These are phyloP conservation scores for Penicillium macrosclerotiorum DNA, from an alignment of 495 filamentous ascomycete genomes.

Conservation along the genomic window DNA sequence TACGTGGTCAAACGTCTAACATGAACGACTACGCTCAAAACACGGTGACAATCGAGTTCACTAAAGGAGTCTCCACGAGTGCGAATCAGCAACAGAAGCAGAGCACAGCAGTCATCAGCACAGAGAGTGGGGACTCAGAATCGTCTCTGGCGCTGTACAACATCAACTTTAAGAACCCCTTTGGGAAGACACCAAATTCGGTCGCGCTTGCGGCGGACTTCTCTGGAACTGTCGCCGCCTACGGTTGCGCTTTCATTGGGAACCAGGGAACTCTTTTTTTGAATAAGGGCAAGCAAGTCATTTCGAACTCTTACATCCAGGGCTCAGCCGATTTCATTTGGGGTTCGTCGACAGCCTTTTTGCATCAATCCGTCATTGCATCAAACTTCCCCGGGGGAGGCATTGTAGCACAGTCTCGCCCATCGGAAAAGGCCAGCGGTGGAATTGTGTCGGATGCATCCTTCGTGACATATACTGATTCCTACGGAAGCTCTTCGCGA, in stretches of 20 bases:
- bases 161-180: slow-evolving; percentile 12
- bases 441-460: slow-evolving; percentile 34
- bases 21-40: slow-evolving; percentile 13
- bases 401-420: slow-evolving; percentile 40
- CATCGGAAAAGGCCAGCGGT: slow-evolving; percentile 59
- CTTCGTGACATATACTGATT: slow-evolving; percentile 40
- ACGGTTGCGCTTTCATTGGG: slow-evolving; percentile 33
- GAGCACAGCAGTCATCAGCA: neutral
- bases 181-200: slow-evolving; percentile 4
- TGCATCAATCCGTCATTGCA: slow-evolving; percentile 45
- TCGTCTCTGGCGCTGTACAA: slow-evolving; percentile 10
- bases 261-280: slow-evolving; percentile 60
- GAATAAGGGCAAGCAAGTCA: slow-evolving; percentile 52
- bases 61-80: slow-evolving; percentile 8
- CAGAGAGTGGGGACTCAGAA: slow-evolving; percentile 1
- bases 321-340: slow-evolving; percentile 55
- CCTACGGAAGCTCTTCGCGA: slow-evolving; percentile 53
- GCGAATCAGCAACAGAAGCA: slow-evolving; percentile 7
- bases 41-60: slow-evolving; percentile 4
- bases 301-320: slow-evolving; percentile 46
- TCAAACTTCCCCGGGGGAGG: slow-evolving; percentile 56
- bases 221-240: slow-evolving; percentile 7
- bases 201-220: slow-evolving; percentile 13
- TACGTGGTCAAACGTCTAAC: slow-evolving; percentile 9
- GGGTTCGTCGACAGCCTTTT: slow-evolving; percentile 58